Percentiles rank a stretch among this genome's conserved stretches.
Evolutionary conservation across 192 early-diverging fungal genomes (phyloP).

Genomic region (Chytriomyces hyalinus): DNA sequence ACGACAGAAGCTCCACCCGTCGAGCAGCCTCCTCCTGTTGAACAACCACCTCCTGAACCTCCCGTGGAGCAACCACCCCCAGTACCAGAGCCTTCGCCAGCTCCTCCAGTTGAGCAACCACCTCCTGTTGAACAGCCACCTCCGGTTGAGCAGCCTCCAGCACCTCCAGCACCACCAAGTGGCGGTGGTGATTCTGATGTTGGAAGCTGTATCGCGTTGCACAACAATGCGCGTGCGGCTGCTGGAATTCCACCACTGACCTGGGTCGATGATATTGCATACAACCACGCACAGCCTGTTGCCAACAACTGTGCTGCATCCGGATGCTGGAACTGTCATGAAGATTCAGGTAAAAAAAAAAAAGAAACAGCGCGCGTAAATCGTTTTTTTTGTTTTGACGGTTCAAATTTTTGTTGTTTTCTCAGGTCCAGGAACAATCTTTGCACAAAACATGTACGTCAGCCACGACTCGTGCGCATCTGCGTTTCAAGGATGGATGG

Average conservation of each 20-base stretch:
- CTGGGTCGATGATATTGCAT: conserved; percentile 7
- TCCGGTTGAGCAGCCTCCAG: no score
- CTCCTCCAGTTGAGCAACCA: not conserved
- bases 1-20: not conserved
- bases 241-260: conserved; percentile 1
- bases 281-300: conserved; percentile 10
- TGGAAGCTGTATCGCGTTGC: not conserved
- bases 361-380: no score
- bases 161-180: not conserved
- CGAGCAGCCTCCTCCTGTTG: not conserved
- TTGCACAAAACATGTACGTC: conserved; percentile 4
- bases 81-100: not conserved
- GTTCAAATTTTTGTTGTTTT: no score
- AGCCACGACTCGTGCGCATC: not conserved
- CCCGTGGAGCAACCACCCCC: not conserved
- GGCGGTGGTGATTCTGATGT: not conserved
- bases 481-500: not conserved
- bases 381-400: no score
- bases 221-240: not conserved
- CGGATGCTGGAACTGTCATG: no score
- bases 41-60: not conserved
- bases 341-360: no score
- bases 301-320: not conserved
- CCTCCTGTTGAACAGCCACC: not conserved
- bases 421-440: conserved; percentile 1